Conservation (phyloP, 805 yeast species). For the Candida methanosorbosa region DNA sequence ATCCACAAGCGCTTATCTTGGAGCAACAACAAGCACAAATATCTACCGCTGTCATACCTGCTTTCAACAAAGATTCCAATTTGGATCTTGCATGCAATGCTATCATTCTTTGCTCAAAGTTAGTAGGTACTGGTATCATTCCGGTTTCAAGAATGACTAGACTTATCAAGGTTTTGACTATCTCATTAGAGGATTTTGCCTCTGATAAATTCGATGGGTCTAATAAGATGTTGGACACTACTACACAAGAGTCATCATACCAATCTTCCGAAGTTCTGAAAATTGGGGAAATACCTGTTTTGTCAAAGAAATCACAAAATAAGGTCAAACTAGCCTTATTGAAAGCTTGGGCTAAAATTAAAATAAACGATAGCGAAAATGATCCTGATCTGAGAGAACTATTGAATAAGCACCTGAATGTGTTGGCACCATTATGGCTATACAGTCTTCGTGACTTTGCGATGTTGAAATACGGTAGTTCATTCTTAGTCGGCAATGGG, state of each 20-base stretch:
- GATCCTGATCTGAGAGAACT: slow-evolving; percentile 40
- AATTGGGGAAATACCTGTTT: slow-evolving; percentile 48
- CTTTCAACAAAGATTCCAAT: slow-evolving; percentile 66
- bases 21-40: slow-evolving; percentile 96
- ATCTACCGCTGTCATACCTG: slow-evolving; percentile 81
- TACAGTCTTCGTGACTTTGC: slow-evolving; percentile 68
- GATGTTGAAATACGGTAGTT: slow-evolving; percentile 44
- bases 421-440: slow-evolving; percentile 74
- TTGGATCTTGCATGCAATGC: slow-evolving; percentile 72
- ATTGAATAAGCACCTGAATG: slow-evolving; percentile 45
- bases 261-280: slow-evolving; percentile 29
- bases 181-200: slow-evolving; percentile 53
- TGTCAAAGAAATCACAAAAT: slow-evolving; percentile 36
- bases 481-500: slow-evolving; percentile 22
- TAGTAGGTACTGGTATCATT: slow-evolving; percentile 55
- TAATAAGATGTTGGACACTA: slow-evolving; percentile 13
- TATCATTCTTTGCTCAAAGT: slow-evolving; percentile 66
- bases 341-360: slow-evolving; percentile 67
- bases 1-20: slow-evolving; percentile 59
- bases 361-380: slow-evolving; percentile 19
- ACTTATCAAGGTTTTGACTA: slow-evolving; percentile 55
- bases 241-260: slow-evolving; percentile 11
- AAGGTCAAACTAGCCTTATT: slow-evolving; percentile 52
- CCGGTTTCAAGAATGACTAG: slow-evolving; percentile 41
- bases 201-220: slow-evolving; percentile 13